Evolutionary conservation across 148 eudicot species (phyloP), one percentile per base, ranked within the genome.

Genomic region (Silene conica): DNA sequence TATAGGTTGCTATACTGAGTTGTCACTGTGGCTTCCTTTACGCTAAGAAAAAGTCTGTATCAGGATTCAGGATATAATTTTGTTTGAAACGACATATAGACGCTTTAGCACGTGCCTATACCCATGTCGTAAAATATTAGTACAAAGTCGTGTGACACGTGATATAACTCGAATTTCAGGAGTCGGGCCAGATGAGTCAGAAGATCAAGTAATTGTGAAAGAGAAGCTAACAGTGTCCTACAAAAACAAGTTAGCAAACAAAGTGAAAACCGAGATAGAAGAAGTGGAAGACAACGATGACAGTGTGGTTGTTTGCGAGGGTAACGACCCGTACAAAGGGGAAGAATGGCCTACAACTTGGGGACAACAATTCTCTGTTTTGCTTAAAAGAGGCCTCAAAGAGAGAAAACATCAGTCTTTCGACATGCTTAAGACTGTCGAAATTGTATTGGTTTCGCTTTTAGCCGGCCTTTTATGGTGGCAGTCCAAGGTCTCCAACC

Each of bases 391-490:
- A 86, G 96, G 93, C 3, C 57, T 90, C 41, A 90, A 90, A 68
- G 97, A 88, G 73, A 72, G 93, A 67, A 86, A 65, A 56, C 96
- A 90, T 41, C 79, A 92, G 18, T 74, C 88, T 3, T 92, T 92
- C 57, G 80, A 83, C 48, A 21, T 45, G 9, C 71, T 90, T 31
- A 85, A 85, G 73, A 86, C 87, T 8, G 66, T 38, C 2, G 88
- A 92, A 70, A 74, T 90, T 26, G 8, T 90, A 0, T 26, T 75
- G 0, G 85, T 89, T 1, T 82, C 93, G 34, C 16, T 90, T 67
- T 76, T 90, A 0, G 65, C 82, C 5, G 97, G 97, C 1, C 64
- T 90, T 5, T 43, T 90, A 6, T 92, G 97, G 97, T 92, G 89
- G 91, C 84, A 85, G 68, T 90, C 92, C 86, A 90, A 81, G 86